phyloP scores from a whole-genome alignment of 169 alveolate genomes.

The Amoebophrya sp. region DNA sequence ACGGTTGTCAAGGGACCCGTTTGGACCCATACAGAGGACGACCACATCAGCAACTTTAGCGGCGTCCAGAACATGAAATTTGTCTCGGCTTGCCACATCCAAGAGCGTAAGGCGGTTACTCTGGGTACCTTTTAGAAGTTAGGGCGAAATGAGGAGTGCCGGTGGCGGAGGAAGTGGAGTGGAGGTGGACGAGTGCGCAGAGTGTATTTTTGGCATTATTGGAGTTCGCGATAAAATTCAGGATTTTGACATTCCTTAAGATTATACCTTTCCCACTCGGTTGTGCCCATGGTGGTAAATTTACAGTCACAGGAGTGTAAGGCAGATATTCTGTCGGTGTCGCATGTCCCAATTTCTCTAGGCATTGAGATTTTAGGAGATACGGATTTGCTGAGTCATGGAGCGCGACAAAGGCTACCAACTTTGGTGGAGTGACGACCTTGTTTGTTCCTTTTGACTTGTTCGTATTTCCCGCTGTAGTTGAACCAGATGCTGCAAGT shows the following conservation, averaged over 20 bases:
- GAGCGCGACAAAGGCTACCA: background rate
- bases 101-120: background rate
- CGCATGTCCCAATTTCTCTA: background rate
- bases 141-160: too few relatives aligned
- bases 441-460: background rate
- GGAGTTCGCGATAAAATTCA: too few relatives aligned
- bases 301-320: background rate
- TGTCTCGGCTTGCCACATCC: background rate
- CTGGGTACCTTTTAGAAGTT: background rate
- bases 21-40: constrained; percentile 41
- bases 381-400: background rate
- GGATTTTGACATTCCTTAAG: too few relatives aligned
- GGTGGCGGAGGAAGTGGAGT: too few relatives aligned
- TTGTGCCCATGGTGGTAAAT: constrained; percentile 1
- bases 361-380: background rate
- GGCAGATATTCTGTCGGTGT: background rate
- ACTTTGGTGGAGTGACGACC: background rate
- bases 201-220: too few relatives aligned
- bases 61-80: constrained; percentile 36
- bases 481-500: too few relatives aligned
- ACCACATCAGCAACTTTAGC: constrained; percentile 46
- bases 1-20: constrained; percentile 40
- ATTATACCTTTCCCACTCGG: background rate
- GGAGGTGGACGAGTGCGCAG: too few relatives aligned
- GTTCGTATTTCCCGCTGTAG: too few relatives aligned